These are phyloP conservation scores for Epichloe elymi DNA, from an alignment of 2,329 filamentous ascomycete species.

Conservation along the genomic window DNA sequence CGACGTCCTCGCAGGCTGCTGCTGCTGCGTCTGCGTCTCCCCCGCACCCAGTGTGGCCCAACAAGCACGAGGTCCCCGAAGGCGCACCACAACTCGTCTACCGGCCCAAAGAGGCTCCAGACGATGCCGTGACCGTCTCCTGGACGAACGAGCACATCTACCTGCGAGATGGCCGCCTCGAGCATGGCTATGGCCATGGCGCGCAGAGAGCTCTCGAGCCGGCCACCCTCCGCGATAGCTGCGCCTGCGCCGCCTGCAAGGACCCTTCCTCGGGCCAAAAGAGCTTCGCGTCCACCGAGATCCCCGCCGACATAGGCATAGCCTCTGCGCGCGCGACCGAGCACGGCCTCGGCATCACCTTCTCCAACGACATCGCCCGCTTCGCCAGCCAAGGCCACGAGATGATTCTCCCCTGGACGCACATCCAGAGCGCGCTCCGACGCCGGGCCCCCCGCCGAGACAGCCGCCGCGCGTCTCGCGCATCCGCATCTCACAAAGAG, in stretches of 20 bases:
- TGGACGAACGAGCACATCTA: slow-evolving; percentile 16
- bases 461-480: slow-evolving; percentile 3
- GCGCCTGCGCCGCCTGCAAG: slow-evolving; percentile 38
- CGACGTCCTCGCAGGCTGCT: not conserved
- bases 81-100: slow-evolving; percentile 7
- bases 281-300: slow-evolving; percentile 31
- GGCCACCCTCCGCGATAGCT: slow-evolving; percentile 37
- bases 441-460: not conserved
- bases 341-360: slow-evolving; percentile 42
- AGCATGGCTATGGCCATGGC: slow-evolving; percentile 3
- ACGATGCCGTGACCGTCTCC: slow-evolving; percentile 12
- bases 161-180: slow-evolving; percentile 13
- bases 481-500: slow-evolving; percentile 14
- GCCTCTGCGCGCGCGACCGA: slow-evolving; percentile 16
- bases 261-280: slow-evolving; percentile 48
- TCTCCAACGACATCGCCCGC: slow-evolving; percentile 34
- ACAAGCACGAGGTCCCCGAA: slow-evolving; percentile 6
- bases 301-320: slow-evolving; percentile 22
- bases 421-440: slow-evolving; percentile 21
- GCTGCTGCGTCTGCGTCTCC: not conserved
- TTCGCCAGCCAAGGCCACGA: slow-evolving; percentile 16
- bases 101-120: not conserved
- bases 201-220: slow-evolving; percentile 14
- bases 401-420: slow-evolving; percentile 21
- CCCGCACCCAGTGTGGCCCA: slow-evolving; percentile 6